Base-by-base conservation (phyloP, 139 green algal genomes). In the Micromonas commoda region DNA sequence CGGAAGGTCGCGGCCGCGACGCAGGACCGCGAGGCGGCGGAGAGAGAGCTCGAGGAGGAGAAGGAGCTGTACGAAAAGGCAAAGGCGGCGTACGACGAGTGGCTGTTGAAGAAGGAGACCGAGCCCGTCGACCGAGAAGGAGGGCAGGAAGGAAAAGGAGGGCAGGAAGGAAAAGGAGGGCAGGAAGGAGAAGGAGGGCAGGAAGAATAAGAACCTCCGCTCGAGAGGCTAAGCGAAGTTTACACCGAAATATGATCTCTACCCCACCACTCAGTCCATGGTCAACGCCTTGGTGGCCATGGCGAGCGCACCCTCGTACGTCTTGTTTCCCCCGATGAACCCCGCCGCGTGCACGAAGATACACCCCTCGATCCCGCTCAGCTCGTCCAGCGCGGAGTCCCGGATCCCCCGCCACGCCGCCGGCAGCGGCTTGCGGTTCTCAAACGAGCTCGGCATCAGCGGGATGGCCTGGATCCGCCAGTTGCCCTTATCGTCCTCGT, bases 321-420 rank as follows among this genome's bases (percentile, higher is more conserved):
- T 96, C 23, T 81, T 81, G 74, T 96, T 92, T 13, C 93, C 93
- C 6, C 93, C 94, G 73, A 97, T 98, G 87, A 98, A 98, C 1
- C 93, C 94, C 0, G 77, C 85, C 0, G 87, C 86, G 81, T 98
- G 94, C 34, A 97, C 90, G 87, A 97, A 98, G 38, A 96, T 86
- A 60, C 91, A 88, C 26, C 88, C 89, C 0, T 83, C 80, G 54
- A 98, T 92, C 52, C 92, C 92, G 24, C 74, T 74, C 16, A 83
- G 80, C 57, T 88, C 78, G 33, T 81, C 89, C 64, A 98, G 89
- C 78, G 87, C 88, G 1, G 88, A 86, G 76, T 97, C 94, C 0
- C 95, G 82, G 73, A 99, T 75, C 6, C 95, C 93, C 24, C 90
- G 67, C 95, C 94, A 98, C 21, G 88, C 82, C 20, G 71, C 77